phyloP scores from a whole-genome alignment of 441 rosid species.

The Arabidopsis hybrid region DNA sequence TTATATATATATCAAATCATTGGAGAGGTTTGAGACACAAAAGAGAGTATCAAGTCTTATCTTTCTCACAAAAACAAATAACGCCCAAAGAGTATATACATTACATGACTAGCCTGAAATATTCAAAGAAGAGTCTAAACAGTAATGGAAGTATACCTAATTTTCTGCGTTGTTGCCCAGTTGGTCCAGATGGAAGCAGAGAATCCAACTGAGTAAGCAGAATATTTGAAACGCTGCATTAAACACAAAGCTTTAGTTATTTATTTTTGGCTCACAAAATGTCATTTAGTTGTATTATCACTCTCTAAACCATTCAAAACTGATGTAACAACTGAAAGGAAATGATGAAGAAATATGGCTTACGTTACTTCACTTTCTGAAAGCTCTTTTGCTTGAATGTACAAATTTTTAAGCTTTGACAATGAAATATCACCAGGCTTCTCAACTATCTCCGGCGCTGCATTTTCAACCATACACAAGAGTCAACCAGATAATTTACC shows the following conservation, averaged over 20 bases:
- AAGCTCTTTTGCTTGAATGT: conserved; percentile 82
- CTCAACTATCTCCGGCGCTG: conserved; percentile 97
- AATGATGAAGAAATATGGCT: conserved; percentile 28
- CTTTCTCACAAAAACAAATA: conserved; percentile 20
- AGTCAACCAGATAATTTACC: conserved; percentile 24
- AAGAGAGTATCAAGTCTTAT: not conserved
- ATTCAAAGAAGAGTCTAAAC: not conserved
- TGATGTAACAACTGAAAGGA: not conserved
- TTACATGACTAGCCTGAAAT: conserved; percentile 2
- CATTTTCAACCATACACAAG: conserved; percentile 39
- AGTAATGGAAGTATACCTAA: conserved; percentile 56
- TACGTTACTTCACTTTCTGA: conserved; percentile 88
- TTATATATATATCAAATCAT: conserved; percentile 16
- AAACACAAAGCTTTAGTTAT: conserved; percentile 4
- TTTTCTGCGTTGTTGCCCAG: conserved; percentile 84
- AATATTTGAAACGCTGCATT: conserved; percentile 60
- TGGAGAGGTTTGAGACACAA: conserved; percentile 7
- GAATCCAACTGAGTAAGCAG: conserved; percentile 74
- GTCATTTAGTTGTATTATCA: conserved; percentile 23
- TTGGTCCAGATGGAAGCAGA: conserved; percentile 74
- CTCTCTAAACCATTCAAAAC: not conserved
- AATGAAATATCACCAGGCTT: conserved; percentile 87
- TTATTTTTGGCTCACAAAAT: not conserved
- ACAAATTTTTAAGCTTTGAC: conserved; percentile 64
- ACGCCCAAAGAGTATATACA: not conserved